Evolutionary conservation across 208 protist genomes (phyloP).

Genomic region (Crithidia expoeki): DNA sequence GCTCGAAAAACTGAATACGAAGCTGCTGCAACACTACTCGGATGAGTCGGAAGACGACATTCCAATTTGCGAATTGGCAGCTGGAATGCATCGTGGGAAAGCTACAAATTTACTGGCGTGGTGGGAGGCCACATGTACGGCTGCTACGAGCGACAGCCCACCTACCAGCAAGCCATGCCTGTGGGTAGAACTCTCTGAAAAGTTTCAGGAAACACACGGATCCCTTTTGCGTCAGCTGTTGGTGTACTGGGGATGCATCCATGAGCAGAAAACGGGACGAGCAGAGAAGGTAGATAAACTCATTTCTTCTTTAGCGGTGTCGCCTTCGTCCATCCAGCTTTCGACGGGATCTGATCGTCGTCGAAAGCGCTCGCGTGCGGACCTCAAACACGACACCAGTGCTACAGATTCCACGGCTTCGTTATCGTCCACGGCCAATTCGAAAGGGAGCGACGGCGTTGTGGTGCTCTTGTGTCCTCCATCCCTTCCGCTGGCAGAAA

Average conservation of each 20-base stretch:
- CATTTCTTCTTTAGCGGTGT: neutral
- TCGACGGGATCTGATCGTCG: neutral
- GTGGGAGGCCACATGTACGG: conserved; percentile 8
- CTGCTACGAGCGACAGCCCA: neutral
- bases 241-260: conserved; percentile 29
- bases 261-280: neutral
- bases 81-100: neutral
- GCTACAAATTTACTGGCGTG: neutral
- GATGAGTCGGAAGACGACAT: neutral
- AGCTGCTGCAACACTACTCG: neutral
- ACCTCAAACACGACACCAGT: neutral
- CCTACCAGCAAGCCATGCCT: conserved; percentile 5
- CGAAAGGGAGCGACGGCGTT: conserved; percentile 13
- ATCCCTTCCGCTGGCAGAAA: conserved; percentile 27
- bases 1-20: neutral
- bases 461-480: conserved; percentile 43
- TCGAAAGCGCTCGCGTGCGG: neutral
- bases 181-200: conserved; percentile 28
- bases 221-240: conserved; percentile 30
- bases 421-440: neutral
- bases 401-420: neutral
- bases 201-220: conserved; percentile 21
- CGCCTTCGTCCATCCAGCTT: neutral
- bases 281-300: neutral
- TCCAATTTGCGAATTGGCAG: neutral